Conservation (phyloP, 2,329 filamentous ascomycete species). For the Clarireedia homoeocarpa region DNA sequence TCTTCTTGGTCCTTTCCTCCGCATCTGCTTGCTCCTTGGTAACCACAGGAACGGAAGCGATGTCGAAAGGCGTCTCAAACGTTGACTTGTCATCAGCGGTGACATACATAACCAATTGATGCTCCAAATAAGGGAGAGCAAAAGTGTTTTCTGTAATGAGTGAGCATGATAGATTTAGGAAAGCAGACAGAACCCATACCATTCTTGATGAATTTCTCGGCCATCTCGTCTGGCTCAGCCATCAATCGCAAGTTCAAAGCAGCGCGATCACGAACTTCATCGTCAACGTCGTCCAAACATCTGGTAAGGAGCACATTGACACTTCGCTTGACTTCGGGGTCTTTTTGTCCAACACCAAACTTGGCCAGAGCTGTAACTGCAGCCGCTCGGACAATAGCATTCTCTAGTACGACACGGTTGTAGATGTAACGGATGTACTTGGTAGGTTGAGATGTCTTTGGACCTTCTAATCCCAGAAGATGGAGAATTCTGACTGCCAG, state of each 20-base stretch:
- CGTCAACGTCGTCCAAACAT: slow-evolving; percentile 93
- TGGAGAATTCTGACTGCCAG: slow-evolving; percentile 92
- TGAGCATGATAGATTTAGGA: slow-evolving; percentile 11
- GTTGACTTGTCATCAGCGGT: slow-evolving; percentile 83
- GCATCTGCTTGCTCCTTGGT: slow-evolving; percentile 93
- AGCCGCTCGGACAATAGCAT: slow-evolving; percentile 88
- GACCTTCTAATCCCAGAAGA: slow-evolving; percentile 86
- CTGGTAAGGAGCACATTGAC: slow-evolving; percentile 86
- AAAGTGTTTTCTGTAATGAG: slow-evolving; percentile 73
- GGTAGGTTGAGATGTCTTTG: slow-evolving; percentile 89
- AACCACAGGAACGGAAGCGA: slow-evolving; percentile 84
- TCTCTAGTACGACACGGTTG: slow-evolving; percentile 95
- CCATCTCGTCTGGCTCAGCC: slow-evolving; percentile 74
- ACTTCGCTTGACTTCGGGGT: slow-evolving; percentile 92
- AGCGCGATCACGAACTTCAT: slow-evolving; percentile 93
- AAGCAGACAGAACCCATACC: slow-evolving; percentile 42
- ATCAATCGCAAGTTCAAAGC: slow-evolving; percentile 88
- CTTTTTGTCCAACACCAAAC: slow-evolving; percentile 94
- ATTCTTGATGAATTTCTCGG: slow-evolving; percentile 85
- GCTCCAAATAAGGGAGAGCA: slow-evolving; percentile 88
- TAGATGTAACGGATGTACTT: slow-evolving; percentile 99
- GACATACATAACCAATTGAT: slow-evolving; percentile 96
- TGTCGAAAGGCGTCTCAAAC: slow-evolving; percentile 81
- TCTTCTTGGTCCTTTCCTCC: slow-evolving; percentile 94
- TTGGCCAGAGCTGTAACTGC: slow-evolving; percentile 94